Conservation (phyloP, 2,329 filamentous ascomycete genomes). For the Akanthomyces uredinophilus region DNA sequence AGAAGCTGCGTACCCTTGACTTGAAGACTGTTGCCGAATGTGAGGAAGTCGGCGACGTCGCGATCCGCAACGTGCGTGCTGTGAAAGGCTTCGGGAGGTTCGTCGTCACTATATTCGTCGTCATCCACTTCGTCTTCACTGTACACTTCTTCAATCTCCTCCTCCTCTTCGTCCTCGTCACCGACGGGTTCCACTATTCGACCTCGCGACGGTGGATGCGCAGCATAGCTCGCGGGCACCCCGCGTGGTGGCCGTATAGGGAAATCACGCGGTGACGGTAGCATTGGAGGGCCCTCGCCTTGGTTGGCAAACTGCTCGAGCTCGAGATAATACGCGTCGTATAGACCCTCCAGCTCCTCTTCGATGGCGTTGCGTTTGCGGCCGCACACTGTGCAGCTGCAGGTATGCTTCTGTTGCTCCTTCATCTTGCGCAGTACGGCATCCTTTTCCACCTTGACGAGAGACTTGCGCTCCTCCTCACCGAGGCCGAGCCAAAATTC, state of each 20-base stretch:
- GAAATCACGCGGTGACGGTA: constrained; percentile 52
- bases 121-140: constrained; percentile 51
- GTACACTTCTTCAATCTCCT: constrained; percentile 46
- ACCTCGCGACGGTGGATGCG: constrained; percentile 67
- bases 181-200: constrained; percentile 65
- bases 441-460: constrained; percentile 98
- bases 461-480: constrained; percentile 88
- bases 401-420: constrained; percentile 98
- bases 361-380: constrained; percentile 95
- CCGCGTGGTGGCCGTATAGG: constrained; percentile 54
- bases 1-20: constrained; percentile 67
- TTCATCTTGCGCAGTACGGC: constrained; percentile 99
- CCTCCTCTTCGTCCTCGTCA: constrained; percentile 51
- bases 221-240: constrained; percentile 52
- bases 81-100: constrained; percentile 64
- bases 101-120: constrained; percentile 61
- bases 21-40: constrained; percentile 94
- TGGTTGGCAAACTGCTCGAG: constrained; percentile 95
- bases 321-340: constrained; percentile 98
- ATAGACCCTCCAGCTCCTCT: constrained; percentile 93
- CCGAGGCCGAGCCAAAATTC: constrained; percentile 95
- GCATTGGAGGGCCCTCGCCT: constrained; percentile 57
- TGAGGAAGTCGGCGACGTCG: constrained; percentile 82
- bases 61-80: constrained; percentile 47
- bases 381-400: constrained; percentile 95